Evolutionary conservation across 2,329 filamentous ascomycete genomes (phyloP), one percentile per base, ranked within the genome.

Genomic region (Sclerotinia spermophila): DNA sequence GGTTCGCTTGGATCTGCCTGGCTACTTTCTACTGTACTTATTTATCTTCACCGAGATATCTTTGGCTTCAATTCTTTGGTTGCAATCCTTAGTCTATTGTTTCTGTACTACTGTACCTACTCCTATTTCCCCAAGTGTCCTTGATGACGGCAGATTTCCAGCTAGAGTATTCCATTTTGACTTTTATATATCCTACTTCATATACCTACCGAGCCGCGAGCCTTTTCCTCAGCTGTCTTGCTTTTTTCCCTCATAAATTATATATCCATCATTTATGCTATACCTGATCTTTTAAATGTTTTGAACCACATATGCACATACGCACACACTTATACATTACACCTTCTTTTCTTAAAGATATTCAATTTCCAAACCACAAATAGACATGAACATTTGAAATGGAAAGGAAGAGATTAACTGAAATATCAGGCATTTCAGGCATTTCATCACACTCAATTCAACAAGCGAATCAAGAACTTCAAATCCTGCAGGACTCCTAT

Each of bases 341-440:
- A 27, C 35, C 10, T 42, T 17, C n/a, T 11, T 15, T 24, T 30
- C 21, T 15, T 13, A 24, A 68, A 60, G 66, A 59, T 38, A 60
- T 48, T 27, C 30, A 24, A 30, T 21, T 38, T 24, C 45, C 15
- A 27, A 19, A 35, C 11, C 58, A 60, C 51, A 67, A 33, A 61
- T 53, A 62, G 44, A 60, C 30, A 60, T 58, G 60, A 33, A 38
- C 30, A 48, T 35, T 30, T n/a, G 24, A 35, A 48, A 44, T 64
- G 24, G 24, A 40, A 38, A 27, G 33, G 51, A 48, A 48, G 51
- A 48, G 17, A 53, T 30, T 21, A 45, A 64, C 67, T 69, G 70
- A 65, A 59, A 70, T 56, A 51, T 70, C 70, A 71, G 70, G 70
- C 70, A 66, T 55, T 56, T 70, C 70, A 71, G 70, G 70, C 70